Evolutionary conservation across 176 grass and related monocot species (phyloP).

Genomic region (Elymus sibiricus): DNA sequence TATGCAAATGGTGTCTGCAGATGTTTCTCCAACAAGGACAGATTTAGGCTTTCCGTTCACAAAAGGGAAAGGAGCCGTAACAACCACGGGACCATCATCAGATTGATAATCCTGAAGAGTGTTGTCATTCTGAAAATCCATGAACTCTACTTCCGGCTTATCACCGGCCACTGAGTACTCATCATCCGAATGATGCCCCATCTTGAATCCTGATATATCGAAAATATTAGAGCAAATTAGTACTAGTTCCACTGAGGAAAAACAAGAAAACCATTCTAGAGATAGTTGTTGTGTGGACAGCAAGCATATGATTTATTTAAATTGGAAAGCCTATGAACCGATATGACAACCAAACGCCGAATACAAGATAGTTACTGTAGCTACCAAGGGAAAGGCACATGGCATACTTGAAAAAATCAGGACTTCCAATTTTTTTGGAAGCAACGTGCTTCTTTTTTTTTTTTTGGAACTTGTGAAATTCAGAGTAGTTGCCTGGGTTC

Average conservation of each 20-base stretch:
- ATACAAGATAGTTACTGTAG: not conserved
- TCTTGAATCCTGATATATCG: slow-evolving; percentile 30
- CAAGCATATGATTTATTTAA: not conserved
- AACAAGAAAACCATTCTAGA: not conserved
- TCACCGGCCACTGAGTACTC: slow-evolving; percentile 65
- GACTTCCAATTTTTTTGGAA: not conserved
- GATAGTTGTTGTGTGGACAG: not conserved
- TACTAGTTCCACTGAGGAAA: not conserved
- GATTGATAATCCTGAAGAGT: slow-evolving; percentile 50
- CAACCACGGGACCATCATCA: slow-evolving; percentile 56
- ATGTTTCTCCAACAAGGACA: slow-evolving; percentile 63
- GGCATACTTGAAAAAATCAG: not conserved
- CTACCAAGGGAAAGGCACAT: slow-evolving; percentile 1
- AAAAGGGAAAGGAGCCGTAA: slow-evolving; percentile 74
- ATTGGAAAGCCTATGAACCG: not conserved
- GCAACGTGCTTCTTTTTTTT: not conserved
- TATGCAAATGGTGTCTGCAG: slow-evolving; percentile 47
- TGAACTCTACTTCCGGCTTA: slow-evolving; percentile 80
- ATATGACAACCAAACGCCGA: not conserved
- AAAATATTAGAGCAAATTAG: not conserved
- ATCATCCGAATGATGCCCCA: slow-evolving; percentile 65
- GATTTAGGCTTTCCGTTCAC: slow-evolving; percentile 65
- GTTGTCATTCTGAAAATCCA: slow-evolving; percentile 77
- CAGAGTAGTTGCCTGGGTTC: not conserved
- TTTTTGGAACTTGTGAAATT: not conserved